phyloP scores from a whole-genome alignment of 2,329 filamentous ascomycete genomes.

The Apiospora sp. region DNA sequence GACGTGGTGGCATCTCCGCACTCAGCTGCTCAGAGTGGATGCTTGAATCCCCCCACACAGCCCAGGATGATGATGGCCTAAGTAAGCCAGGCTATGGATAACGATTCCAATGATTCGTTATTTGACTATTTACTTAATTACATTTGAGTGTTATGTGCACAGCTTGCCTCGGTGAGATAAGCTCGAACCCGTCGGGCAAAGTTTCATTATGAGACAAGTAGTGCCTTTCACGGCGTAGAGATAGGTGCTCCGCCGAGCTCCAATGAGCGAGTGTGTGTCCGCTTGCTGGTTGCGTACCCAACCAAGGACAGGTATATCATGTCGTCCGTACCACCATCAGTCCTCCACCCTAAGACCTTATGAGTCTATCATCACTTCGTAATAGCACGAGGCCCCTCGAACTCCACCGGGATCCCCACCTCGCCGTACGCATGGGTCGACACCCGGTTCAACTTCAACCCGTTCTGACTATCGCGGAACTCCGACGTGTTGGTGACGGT shows the following conservation, averaged over 20 bases:
- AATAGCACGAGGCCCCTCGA: slow-evolving; percentile 57
- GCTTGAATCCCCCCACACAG: not conserved
- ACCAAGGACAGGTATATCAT: no score
- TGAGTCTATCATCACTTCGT: not conserved
- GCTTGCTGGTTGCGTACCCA: not conserved
- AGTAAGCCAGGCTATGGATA: not conserved
- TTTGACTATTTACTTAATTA: not conserved
- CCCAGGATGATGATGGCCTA: not conserved
- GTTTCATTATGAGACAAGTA: not conserved
- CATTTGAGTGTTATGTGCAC: not conserved
- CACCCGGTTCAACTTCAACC: slow-evolving; percentile 13
- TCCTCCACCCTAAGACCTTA: no score
- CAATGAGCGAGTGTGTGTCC: not conserved
- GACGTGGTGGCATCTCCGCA: not conserved
- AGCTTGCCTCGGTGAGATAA: slow-evolving; percentile 7
- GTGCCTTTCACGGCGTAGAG: not conserved
- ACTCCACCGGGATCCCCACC: slow-evolving; percentile 62
- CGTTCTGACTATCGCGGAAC: not conserved
- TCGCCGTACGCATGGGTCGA: slow-evolving; percentile 25
- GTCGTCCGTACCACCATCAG: not conserved
- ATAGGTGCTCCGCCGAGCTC: not conserved
- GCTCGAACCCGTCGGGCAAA: slow-evolving; percentile 6
- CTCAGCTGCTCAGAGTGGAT: no score
- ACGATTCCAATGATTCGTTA: not conserved
- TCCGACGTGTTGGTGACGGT: not conserved